Evolutionary conservation across 768 basidiomycete genomes (phyloP), one percentile per base, ranked within the genome.

Genomic region (Lepiota venenata): DNA sequence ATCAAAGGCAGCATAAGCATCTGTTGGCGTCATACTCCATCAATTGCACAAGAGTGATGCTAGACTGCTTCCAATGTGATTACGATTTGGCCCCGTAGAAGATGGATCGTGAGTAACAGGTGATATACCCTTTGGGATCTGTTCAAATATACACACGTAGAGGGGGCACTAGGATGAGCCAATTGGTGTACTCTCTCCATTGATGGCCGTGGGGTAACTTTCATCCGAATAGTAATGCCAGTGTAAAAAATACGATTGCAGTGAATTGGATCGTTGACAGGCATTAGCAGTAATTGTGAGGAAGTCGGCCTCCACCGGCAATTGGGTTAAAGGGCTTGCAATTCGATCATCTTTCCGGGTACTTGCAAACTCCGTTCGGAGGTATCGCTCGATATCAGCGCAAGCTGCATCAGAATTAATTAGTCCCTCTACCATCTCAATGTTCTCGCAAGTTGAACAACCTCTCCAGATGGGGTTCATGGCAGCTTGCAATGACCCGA

Each of bases 121-220:
- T 5, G 39, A 25, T 25, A 22, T 4, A 25, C 25, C 8, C 10
- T 37, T 2, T 14, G 36, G 36, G 11, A 49, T 38, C 2, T 25
- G 41, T 6, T 29, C 35, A 10, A 57, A 21, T 4, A 57, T 48
- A 9, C 22, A 39, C 29, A 32, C 32, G 35, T 58, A 58, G 54
- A 58, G 9, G 54, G 52, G 11, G 18, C 40, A 39, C 54, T 39
- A 18, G 54, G 57, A 10, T 22, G 18, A n/a, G 46, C 47, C 40
- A 58, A 36, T 5, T 50, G 56, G 16, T 37, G 14, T 14, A n/a
- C 18, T 21, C 14, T 14, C 25, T 21, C 47, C 14, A 39, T 9
- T 12, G 16, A 27, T 40, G 4, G 22, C 32, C 2, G 32, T 11
- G 22, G 9, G 2, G 38, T n/a, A 4, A 15, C 14, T 4, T 27